Base-by-base conservation (phyloP, 805 yeast species). In the Candida manassasensis region DNA sequence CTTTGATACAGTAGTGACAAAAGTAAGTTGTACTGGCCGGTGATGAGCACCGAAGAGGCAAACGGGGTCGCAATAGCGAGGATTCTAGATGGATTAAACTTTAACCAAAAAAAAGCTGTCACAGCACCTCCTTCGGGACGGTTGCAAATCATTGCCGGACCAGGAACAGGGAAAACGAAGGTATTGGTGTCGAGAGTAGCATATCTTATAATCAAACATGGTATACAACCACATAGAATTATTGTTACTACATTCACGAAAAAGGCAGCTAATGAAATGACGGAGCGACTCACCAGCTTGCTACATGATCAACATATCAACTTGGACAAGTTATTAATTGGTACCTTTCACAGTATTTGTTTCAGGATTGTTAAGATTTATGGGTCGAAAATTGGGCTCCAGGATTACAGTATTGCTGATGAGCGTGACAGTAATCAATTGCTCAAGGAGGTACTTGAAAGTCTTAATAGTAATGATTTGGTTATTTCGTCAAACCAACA, bases 171-270 rank as follows among this genome's bases (percentile, higher is more conserved):
- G 4, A 90, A 90, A 56, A 90, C 98, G 2, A 80, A 79, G 52
- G 90, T 93, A 2, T 57, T 90, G 19, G 79, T 86, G 0, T 71
- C 87, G 1, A 65, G 96, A 29, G 93, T 89, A 7, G 89, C 89
- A 0, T 74, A 79, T 48, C 61, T 89, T 19, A 45, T 89, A 6
- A 40, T 74, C 3, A 55, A 70, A 6, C 66, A 73, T 22, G 57
- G 68, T 2, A 55, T 84, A 0, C 62, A 67, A 1, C 89, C 97
- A 0, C 63, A 68, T 21, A 61, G 72, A 31, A 71, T 93, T 13
- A 73, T 90, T 1, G 93, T 89, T 14, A 86, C 96, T 4, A 89
- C 97, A 0, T 90, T 90, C 62, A 90, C 97, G 9, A 84, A 85
- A 48, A 85, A 84, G 48, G 97, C 98, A 0, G 94, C 97, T 2